Conservation (phyloP, 768 basidiomycete genomes). For the Lanmaoa pseudosensibilis region DNA sequence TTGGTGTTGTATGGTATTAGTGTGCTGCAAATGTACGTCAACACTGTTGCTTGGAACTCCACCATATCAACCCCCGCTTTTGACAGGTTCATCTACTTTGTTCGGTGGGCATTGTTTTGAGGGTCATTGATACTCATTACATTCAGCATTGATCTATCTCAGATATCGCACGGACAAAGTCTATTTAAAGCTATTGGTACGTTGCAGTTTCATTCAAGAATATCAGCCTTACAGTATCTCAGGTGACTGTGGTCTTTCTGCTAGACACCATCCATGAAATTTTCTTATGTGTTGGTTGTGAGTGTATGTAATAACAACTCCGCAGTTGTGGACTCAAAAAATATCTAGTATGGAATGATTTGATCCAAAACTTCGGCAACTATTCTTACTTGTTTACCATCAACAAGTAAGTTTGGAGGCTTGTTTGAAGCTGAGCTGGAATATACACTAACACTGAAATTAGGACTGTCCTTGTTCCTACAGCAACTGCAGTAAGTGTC, state of each 20-base stretch:
- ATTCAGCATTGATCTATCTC: no score
- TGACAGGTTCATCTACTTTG: background rate
- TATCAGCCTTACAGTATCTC: background rate
- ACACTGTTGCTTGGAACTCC: background rate
- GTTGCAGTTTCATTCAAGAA: background rate
- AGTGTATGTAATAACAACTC: no score
- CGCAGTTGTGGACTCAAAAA: no score
- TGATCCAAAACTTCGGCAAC: background rate
- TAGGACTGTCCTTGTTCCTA: background rate
- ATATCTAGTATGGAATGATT: background rate
- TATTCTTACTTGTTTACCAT: background rate
- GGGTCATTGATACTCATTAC: no score
- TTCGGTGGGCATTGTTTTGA: background rate
- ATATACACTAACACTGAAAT: background rate
- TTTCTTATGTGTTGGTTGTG: background rate
- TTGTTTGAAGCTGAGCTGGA: background rate
- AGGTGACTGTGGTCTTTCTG: background rate
- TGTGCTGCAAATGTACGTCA: background rate
- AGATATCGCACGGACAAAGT: background rate
- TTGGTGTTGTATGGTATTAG: background rate
- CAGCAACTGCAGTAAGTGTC: background rate
- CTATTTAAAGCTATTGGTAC: background rate
- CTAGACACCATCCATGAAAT: background rate
- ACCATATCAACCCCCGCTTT: background rate
- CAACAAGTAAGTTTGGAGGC: background rate